These are phyloP conservation scores for Aspergillus felis DNA, from an alignment of 2,329 filamentous ascomycete species.

Conservation along the genomic window DNA sequence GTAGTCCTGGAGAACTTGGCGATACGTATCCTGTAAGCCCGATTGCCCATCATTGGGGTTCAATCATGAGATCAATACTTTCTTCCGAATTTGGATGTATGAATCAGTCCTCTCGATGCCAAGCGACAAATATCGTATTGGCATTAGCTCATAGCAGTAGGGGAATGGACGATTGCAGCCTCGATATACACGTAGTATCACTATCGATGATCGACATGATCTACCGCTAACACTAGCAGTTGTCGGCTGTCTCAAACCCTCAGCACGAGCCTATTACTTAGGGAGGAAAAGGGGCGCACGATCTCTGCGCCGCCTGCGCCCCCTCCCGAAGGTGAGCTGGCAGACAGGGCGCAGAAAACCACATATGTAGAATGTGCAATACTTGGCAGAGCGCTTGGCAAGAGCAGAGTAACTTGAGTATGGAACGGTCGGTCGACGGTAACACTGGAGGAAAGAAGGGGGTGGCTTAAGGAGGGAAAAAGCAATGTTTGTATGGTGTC, in stretches of 20 bases:
- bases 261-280: not conserved
- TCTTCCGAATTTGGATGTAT: not conserved
- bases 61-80: not conserved
- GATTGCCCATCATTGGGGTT: not conserved
- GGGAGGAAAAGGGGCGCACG: not conserved
- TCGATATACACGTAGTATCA: slow-evolving; percentile 7
- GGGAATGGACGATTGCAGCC: not conserved
- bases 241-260: slow-evolving; percentile 4
- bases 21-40: too few species aligned
- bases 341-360: not conserved
- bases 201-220: slow-evolving; percentile 19
- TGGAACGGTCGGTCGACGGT: slow-evolving; percentile 1
- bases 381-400: slow-evolving; percentile 10
- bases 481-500: not conserved
- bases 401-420: not conserved
- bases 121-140: not conserved
- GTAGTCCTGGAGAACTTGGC: not conserved
- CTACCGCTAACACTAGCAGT: slow-evolving; percentile 8
- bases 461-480: not conserved
- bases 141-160: not conserved
- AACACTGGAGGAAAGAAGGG: slow-evolving; percentile 3
- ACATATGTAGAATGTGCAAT: slow-evolving; percentile 2
- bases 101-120: not conserved
- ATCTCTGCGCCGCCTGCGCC: not conserved
- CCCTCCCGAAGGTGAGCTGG: not conserved